Conservation (phyloP, 1,139 yeast species). For the Keqinozyma sinolaborantium region DNA sequence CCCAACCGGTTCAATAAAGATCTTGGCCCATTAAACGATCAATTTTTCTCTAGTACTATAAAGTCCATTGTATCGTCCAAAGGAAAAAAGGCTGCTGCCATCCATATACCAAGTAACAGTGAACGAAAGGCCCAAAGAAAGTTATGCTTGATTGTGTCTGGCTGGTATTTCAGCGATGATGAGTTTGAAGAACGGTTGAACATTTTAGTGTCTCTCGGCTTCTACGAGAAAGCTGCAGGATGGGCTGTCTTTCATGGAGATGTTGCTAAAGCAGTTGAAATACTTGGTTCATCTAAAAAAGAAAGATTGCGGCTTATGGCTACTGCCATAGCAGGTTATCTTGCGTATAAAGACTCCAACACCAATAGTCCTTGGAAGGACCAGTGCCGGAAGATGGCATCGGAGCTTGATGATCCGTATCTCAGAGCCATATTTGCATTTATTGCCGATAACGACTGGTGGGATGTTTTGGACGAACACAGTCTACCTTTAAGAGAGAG, state of each 20-base stretch:
- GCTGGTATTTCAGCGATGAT: slow-evolving; percentile 81
- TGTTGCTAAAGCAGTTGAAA: slow-evolving; percentile 73
- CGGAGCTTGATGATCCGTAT: slow-evolving; percentile 86
- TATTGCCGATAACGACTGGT: slow-evolving; percentile 93
- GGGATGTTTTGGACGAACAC: slow-evolving; percentile 89
- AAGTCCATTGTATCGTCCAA: slow-evolving; percentile 39
- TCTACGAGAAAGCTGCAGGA: slow-evolving; percentile 89
- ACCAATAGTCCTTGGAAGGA: slow-evolving; percentile 90
- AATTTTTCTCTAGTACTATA: slow-evolving; percentile 44
- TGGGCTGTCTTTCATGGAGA: slow-evolving; percentile 97
- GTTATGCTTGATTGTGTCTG: slow-evolving; percentile 79
- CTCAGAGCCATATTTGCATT: slow-evolving; percentile 89
- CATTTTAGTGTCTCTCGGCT: slow-evolving; percentile 54
- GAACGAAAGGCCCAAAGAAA: slow-evolving; percentile 63
- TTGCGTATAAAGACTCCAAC: slow-evolving; percentile 62
- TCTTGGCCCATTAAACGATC: slow-evolving; percentile 33
- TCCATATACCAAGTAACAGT: slow-evolving; percentile 45
- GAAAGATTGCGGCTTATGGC: slow-evolving; percentile 76
- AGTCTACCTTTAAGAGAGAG: slow-evolving; percentile 86
- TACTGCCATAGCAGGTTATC: slow-evolving; percentile 90
- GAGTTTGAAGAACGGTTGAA: slow-evolving; percentile 73
- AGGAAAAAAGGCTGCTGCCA: slow-evolving; percentile 43
- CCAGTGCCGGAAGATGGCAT: slow-evolving; percentile 83
- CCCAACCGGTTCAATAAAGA: slow-evolving; percentile 48
- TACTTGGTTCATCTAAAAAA: slow-evolving; percentile 57